phyloP scores from a whole-genome alignment of 441 rosid species.

The Metrosideros polymorpha region DNA sequence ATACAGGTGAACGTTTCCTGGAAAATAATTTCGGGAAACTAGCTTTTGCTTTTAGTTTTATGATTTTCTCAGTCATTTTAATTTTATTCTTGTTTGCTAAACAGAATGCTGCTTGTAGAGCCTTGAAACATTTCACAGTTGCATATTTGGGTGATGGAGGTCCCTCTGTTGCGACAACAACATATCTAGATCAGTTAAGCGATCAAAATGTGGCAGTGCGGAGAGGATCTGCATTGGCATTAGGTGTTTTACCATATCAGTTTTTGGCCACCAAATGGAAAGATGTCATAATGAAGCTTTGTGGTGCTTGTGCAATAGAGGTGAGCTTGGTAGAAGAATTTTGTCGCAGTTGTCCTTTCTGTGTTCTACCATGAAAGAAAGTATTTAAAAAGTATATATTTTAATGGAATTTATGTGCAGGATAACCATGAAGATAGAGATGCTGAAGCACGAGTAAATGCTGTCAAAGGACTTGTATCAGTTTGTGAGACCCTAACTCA shows the following conservation, averaged over 20 bases:
- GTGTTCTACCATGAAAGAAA: constrained; percentile 1
- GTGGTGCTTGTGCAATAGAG: constrained; percentile 70
- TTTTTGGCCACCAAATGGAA: constrained; percentile 53
- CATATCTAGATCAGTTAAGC: constrained; percentile 52
- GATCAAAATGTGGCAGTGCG: constrained; percentile 84
- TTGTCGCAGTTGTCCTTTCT: not conserved
- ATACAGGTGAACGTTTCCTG: constrained; percentile 60
- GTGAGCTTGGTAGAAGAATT: constrained; percentile 21
- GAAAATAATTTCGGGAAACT: not conserved
- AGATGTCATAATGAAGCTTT: constrained; percentile 68
- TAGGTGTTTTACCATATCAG: constrained; percentile 78
- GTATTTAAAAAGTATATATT: constrained; percentile 5
- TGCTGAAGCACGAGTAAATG: constrained; percentile 93
- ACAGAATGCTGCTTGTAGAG: constrained; percentile 76
- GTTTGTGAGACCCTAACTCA: constrained; percentile 74
- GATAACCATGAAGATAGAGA: constrained; percentile 87
- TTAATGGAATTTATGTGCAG: constrained; percentile 29
- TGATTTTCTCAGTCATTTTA: constrained; percentile 4
- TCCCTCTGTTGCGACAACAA: constrained; percentile 36
- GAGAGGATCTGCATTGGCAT: constrained; percentile 86
- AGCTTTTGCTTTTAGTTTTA: not conserved
- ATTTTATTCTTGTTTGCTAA: not conserved
- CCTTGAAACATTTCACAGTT: constrained; percentile 57
- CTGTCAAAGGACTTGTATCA: constrained; percentile 79
- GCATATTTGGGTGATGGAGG: constrained; percentile 41